A percentile compares a stretch with the other conserved stretches of the same genome.
phyloP scores from a whole-genome alignment of 495 filamentous ascomycete genomes.

The Penicillium chermesinum region DNA sequence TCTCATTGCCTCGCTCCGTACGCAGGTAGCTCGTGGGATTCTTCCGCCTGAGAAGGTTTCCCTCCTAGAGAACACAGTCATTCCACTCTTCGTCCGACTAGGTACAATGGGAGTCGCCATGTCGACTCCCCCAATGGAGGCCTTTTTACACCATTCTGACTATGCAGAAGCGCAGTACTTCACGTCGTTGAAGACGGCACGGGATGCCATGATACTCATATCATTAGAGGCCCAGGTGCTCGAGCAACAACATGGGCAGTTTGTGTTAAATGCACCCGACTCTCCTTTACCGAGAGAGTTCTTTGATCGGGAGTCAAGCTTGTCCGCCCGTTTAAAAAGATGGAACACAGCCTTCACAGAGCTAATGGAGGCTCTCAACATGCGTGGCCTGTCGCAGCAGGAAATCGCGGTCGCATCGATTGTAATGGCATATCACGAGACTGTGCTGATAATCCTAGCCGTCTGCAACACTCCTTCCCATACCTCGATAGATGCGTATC shows the following conservation, averaged over 20 bases:
- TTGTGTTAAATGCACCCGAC: not conserved
- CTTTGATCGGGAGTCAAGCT: slow-evolving; percentile 1
- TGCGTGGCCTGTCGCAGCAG: slow-evolving; percentile 6
- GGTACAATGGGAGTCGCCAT: slow-evolving; percentile 14
- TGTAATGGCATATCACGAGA: slow-evolving; percentile 25
- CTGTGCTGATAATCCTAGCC: slow-evolving; percentile 16
- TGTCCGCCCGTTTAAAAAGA: slow-evolving; percentile 10
- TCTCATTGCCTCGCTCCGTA: slow-evolving; percentile 27
- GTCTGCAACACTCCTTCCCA: slow-evolving; percentile 12
- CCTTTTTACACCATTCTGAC: slow-evolving; percentile 9
- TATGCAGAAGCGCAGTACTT: slow-evolving; percentile 9
- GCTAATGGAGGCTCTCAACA: slow-evolving; percentile 12
- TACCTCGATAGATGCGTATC: slow-evolving; percentile 19
- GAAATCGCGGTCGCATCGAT: slow-evolving; percentile 16
- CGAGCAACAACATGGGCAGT: slow-evolving; percentile 8
- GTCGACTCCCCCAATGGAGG: slow-evolving; percentile 4
- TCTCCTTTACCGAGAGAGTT: slow-evolving; percentile 9
- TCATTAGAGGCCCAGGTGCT: slow-evolving; percentile 17
- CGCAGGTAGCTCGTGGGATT: slow-evolving; percentile 16
- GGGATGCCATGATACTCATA: slow-evolving; percentile 27
- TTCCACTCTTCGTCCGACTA: slow-evolving; percentile 37
- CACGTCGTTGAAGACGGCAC: slow-evolving; percentile 26
- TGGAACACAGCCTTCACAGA: slow-evolving; percentile 25
- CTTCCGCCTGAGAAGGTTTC: slow-evolving; percentile 11
- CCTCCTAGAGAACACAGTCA: slow-evolving; percentile 29